Conservation (phyloP, 805 yeast species). For the Candida takata region DNA sequence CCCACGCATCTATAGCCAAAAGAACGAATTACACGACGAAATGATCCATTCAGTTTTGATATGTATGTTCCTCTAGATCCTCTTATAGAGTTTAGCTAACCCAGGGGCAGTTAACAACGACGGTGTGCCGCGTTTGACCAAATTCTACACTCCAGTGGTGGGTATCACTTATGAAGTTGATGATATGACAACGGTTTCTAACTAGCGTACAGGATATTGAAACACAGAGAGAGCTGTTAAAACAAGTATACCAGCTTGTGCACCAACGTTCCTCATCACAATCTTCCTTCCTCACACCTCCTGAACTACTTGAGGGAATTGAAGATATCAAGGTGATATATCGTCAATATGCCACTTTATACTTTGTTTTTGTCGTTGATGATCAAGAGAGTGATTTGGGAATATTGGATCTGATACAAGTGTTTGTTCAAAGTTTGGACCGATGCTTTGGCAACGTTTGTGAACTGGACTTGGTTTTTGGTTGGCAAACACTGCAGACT, state of each 20-base stretch:
- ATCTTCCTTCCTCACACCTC: conserved; percentile 87
- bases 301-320: conserved; percentile 57
- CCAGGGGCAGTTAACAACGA: conserved; percentile 63
- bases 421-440: conserved; percentile 91
- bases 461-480: conserved; percentile 93
- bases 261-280: conserved; percentile 65
- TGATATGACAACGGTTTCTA: too few species aligned
- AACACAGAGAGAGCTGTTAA: conserved; percentile 71
- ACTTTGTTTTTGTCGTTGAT: conserved; percentile 92
- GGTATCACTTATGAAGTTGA: conserved; percentile 6
- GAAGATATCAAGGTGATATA: conserved; percentile 85
- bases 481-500: conserved; percentile 94
- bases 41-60: conserved; percentile 84
- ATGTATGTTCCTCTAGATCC: conserved; percentile 40
- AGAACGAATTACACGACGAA: too few species aligned
- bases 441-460: conserved; percentile 91
- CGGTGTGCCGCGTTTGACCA: conserved; percentile 82
- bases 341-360: conserved; percentile 91
- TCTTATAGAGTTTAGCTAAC: background rate
- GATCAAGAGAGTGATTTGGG: conserved; percentile 94
- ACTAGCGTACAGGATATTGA: conserved; percentile 44
- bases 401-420: conserved; percentile 88
- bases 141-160: conserved; percentile 82
- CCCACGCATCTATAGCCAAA: too few species aligned
- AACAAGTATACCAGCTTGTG: conserved; percentile 76